These are phyloP conservation scores for Saccharum hybrid DNA, from an alignment of 202 grass and related monocot genomes.

Conservation along the genomic window DNA sequence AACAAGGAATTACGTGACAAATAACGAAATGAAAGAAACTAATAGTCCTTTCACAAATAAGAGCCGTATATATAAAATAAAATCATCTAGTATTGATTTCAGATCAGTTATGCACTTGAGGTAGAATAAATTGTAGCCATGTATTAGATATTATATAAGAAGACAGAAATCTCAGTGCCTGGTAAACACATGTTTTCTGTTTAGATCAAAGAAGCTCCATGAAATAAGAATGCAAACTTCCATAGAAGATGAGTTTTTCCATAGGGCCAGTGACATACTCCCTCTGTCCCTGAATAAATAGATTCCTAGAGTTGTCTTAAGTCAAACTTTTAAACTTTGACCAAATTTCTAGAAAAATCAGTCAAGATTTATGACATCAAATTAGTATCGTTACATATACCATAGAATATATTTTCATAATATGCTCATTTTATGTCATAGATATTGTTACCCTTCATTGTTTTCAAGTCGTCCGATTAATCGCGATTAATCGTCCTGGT, in stretches of 20 bases:
- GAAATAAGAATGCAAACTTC: slow-evolving; percentile 26
- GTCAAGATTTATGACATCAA: too few relatives aligned
- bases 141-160: slow-evolving; percentile 6
- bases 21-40: slow-evolving; percentile 31
- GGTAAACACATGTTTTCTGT: background rate
- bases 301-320: too few relatives aligned
- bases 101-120: slow-evolving; percentile 18
- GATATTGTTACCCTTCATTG: too few relatives aligned
- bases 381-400: too few relatives aligned
- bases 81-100: background rate
- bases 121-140: background rate
- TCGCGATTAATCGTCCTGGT: too few relatives aligned
- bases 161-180: background rate
- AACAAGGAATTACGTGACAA: background rate
- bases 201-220: background rate
- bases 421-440: too few relatives aligned
- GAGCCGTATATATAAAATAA: background rate
- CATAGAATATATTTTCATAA: too few relatives aligned
- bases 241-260: background rate
- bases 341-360: too few relatives aligned
- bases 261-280: background rate
- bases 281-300: too few relatives aligned
- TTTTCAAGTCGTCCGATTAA: too few relatives aligned
- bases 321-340: too few relatives aligned
- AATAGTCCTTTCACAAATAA: background rate